Percentiles rank a stretch among this genome's conserved stretches.
Evolutionary conservation across 352 stramenopile genomes (phyloP).

Genomic region (Globisporangium rhizosaccharum): DNA sequence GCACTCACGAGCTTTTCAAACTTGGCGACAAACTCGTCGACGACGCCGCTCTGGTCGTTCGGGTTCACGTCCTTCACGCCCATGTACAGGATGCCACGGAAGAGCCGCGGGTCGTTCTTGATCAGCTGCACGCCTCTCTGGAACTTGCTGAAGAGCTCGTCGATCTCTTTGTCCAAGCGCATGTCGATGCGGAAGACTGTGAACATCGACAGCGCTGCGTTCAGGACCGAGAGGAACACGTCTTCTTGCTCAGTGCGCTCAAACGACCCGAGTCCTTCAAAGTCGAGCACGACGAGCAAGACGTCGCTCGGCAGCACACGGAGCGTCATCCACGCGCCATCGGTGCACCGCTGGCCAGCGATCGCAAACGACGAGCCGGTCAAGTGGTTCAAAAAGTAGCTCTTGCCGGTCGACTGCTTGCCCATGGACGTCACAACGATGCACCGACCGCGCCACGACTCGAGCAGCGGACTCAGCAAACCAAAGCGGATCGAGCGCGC

Average conservation of each 20-base stretch:
- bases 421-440: constrained; percentile 16
- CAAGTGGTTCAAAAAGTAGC: constrained; percentile 72
- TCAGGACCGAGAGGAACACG: constrained; percentile 67
- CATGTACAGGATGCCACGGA: constrained; percentile 59
- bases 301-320: constrained; percentile 31
- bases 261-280: constrained; percentile 72
- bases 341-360: constrained; percentile 48
- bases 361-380: constrained; percentile 28
- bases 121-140: constrained; percentile 61
- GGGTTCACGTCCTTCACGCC: constrained; percentile 73
- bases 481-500: constrained; percentile 24
- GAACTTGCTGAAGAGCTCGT: constrained; percentile 59
- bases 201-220: constrained; percentile 62
- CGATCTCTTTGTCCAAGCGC: constrained; percentile 74
- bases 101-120: constrained; percentile 54
- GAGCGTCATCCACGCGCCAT: constrained; percentile 63
- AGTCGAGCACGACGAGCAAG: constrained; percentile 70
- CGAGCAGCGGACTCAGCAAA: constrained; percentile 13
- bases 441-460: constrained; percentile 14
- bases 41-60: constrained; percentile 45
- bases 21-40: constrained; percentile 46
- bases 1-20: constrained; percentile 35
- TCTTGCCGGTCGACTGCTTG: constrained; percentile 75
- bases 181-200: constrained; percentile 78
- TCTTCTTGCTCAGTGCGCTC: constrained; percentile 73